phyloP scores from a whole-genome alignment of 2,329 filamentous ascomycete species.

The Pseudogymnoascus sp. region DNA sequence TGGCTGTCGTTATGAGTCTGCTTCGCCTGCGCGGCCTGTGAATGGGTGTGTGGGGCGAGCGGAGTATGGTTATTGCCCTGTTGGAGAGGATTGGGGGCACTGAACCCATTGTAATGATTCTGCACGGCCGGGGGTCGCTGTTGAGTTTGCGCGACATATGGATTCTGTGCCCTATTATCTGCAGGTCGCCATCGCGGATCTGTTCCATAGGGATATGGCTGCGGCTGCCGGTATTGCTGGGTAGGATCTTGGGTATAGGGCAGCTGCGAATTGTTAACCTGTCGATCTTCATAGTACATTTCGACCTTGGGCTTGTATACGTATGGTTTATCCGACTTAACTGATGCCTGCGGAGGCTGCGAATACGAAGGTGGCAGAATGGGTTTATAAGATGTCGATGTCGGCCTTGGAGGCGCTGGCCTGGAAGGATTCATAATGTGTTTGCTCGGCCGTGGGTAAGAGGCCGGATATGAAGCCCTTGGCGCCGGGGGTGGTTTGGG shows the following conservation, averaged over 20 bases:
- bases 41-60: neutral
- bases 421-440: conserved; percentile 22
- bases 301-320: conserved; percentile 41
- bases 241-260: conserved; percentile 25
- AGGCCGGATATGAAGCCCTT: conserved; percentile 30
- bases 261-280: conserved; percentile 28
- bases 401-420: conserved; percentile 24
- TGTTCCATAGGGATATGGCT: conserved; percentile 24
- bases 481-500: conserved; percentile 38
- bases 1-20: neutral
- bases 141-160: neutral
- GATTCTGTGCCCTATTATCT: neutral
- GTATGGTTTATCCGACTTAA: conserved; percentile 42
- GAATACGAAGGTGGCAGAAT: neutral
- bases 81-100: neutral
- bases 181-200: conserved; percentile 22
- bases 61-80: neutral
- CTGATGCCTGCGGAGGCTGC: neutral
- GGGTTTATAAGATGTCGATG: conserved; percentile 23
- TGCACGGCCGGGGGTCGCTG: neutral
- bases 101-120: neutral
- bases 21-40: neutral
- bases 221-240: conserved; percentile 12
- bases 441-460: conserved; percentile 22
- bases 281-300: conserved; percentile 25